Conservation (phyloP, 2,329 filamentous ascomycete genomes). For the Aspergillus hortae region DNA sequence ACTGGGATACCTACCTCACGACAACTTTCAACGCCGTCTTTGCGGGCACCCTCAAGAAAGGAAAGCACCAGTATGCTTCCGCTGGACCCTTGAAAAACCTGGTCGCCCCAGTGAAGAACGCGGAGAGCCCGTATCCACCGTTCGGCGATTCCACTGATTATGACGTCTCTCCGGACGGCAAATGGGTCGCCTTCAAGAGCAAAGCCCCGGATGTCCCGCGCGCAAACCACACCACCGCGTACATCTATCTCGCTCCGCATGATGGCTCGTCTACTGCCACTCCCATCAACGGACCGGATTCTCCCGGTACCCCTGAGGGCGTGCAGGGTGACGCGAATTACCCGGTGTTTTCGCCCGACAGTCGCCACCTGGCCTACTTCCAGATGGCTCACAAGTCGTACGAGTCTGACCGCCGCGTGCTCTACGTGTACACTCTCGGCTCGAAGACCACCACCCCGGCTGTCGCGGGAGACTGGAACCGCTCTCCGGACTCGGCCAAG, state of each 20-base stretch:
- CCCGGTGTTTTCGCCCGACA: conserved; percentile 73
- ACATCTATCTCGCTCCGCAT: conserved; percentile 71
- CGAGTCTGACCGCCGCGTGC: conserved; percentile 67
- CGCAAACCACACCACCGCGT: conserved; percentile 70
- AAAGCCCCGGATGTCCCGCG: conserved; percentile 41
- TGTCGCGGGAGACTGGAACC: conserved; percentile 47
- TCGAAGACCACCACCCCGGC: conserved; percentile 34
- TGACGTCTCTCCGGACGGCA: conserved; percentile 52
- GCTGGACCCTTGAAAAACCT: conserved; percentile 56
- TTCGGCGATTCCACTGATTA: conserved; percentile 82
- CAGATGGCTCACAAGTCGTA: conserved; percentile 75
- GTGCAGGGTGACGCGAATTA: conserved; percentile 55
- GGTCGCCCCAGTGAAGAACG: conserved; percentile 34
- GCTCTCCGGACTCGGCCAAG: conserved; percentile 48
- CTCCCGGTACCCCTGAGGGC: conserved; percentile 45
- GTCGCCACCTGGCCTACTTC: conserved; percentile 68
- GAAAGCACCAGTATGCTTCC: conserved; percentile 37
- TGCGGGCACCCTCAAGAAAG: conserved; percentile 58
- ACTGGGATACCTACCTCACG: conserved; percentile 76
- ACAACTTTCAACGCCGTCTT: conserved; percentile 69
- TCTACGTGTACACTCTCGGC: conserved; percentile 41
- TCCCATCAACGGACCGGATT: conserved; percentile 41
- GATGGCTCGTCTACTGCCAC: conserved; percentile 54
- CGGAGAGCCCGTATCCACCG: conserved; percentile 51
- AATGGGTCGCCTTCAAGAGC: conserved; percentile 41